Evolutionary conservation across 768 basidiomycete genomes (phyloP), one percentile per base, ranked within the genome.

Genomic region (Gelatoporia subvermispora): DNA sequence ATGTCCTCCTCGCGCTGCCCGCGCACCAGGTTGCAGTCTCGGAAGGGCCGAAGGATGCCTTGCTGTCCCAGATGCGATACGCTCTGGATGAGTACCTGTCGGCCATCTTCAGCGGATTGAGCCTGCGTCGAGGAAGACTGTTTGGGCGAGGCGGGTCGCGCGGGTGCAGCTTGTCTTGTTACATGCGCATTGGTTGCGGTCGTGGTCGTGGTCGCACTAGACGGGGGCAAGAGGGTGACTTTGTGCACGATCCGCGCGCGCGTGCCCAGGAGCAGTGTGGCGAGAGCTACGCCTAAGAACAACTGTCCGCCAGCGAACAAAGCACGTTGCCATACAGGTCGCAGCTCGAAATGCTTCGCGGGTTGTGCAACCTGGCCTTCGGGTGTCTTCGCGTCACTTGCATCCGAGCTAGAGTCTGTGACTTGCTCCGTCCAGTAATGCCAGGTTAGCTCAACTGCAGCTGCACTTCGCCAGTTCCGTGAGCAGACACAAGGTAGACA

Each of bases 261-360:
- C 16, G 46, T 43, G 11, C 50, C 58, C 2, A 64, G 20, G 16
- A 64, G 50, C 7, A 59, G 41, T n/a, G 46, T 48, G 5, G 50
- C 56, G 21, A 62, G 25, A 38, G 43, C 47, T 21, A 56, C 43
- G 20, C 61, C 58, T 15, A 52, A 43, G 23, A 43, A 45, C 22
- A 60, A 35, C 34, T 57, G 57, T n/a, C 48, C 48, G 8, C 35
- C 34, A 1, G 50, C 53, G 45, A 55, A 48, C 15, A 49, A n/a
- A 15, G 52, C 45, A 9, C 63, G 51, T 41, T 62, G 61, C 46
- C 48, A 61, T 31, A 57, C 37, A 18, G 63, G 61, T 4, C 61
- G 59, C 3, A 52, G 52, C 23, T 53, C 57, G 41, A 55, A 61
- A 22, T 55, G 48, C 3, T 48, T 50, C 7, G 39, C 42, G 2